Evolutionary conservation across 768 basidiomycete species (phyloP), one percentile per base, ranked within the genome.

Genomic region (Filobasidium floriforme): DNA sequence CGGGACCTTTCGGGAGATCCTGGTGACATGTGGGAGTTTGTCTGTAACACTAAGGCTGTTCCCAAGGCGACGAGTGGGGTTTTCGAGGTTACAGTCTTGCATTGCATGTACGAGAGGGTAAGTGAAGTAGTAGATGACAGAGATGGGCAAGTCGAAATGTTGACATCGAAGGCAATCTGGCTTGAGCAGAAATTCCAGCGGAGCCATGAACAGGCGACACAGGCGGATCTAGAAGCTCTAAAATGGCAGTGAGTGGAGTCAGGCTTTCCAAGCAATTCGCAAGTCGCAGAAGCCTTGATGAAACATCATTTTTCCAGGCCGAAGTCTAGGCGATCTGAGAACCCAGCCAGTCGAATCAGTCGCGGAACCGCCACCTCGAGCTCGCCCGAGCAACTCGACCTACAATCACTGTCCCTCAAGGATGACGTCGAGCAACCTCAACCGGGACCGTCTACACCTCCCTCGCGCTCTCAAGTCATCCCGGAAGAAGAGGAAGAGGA

Each of bases 21-120:
- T 22, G 93, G 93, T 71, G 94, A 97, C 74, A 83, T 90, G 62
- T 97, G 89, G 76, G 93, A 97, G 77, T 98, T 93, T 76, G 88
- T 96, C 19, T 75, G 77, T 52, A 82, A 85, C 3, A 84, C 72
- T 37, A 73, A 74, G 61, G 71, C 74, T 49, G 91, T 90, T 55
- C 86, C 85, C 60, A 82, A 77, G 61, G 88, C 89, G 0, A 93
- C 90, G 0, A 85, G 87, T 57, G 87, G 85, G 18, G 89, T 92
- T 76, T 96, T 98, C 75, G 92, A 97, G 80, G 87, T 87, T 28
- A 90, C 92, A 80, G 89, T 97, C 83, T 89, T 94, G 72, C 86
- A 90, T 32, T 94, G 94, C 66, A 92, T 98, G 87, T 98, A 88
- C 78, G 96, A 99, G 76, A 70, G 79, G 66, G 78, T 78, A 57